These are phyloP conservation scores for Penicillium sp. DNA, from an alignment of 2,329 filamentous ascomycete genomes.

Conservation along the genomic window DNA sequence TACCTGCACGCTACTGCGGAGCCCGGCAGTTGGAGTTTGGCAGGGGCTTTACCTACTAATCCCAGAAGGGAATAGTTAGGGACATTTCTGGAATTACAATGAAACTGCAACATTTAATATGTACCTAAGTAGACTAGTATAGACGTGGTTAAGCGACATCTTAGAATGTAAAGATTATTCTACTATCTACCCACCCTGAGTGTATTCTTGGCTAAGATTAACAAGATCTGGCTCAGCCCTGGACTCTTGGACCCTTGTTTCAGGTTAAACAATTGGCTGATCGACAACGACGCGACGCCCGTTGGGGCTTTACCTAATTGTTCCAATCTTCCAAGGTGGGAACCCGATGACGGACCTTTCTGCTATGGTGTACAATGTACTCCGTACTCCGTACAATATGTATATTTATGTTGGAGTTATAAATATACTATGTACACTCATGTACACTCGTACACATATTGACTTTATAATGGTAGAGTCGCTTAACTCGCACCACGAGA, in stretches of 20 bases:
- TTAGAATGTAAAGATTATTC: not conserved
- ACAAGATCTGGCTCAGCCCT: constrained; percentile 22
- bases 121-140: not conserved
- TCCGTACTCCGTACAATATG: too few relatives aligned
- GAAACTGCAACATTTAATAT: not conserved
- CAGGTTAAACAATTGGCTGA: constrained; percentile 11
- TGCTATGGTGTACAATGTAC: not conserved
- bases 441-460: not conserved
- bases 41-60: constrained; percentile 12
- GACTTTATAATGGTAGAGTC: constrained; percentile 1
- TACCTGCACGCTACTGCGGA: constrained; percentile 10
- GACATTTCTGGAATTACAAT: not conserved
- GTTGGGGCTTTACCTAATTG: constrained; percentile 8
- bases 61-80: constrained; percentile 12
- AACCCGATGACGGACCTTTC: not conserved
- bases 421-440: not conserved
- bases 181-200: not conserved
- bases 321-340: not conserved
- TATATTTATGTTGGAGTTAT: not conserved
- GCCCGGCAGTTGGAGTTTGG: constrained; percentile 24
- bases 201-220: constrained; percentile 6
- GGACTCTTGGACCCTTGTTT: constrained; percentile 20
- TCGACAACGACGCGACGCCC: constrained; percentile 13
- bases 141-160: not conserved
- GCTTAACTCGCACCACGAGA: constrained; percentile 12